phyloP scores from a whole-genome alignment of 345 rosid species.

The Gossypium bickii region DNA sequence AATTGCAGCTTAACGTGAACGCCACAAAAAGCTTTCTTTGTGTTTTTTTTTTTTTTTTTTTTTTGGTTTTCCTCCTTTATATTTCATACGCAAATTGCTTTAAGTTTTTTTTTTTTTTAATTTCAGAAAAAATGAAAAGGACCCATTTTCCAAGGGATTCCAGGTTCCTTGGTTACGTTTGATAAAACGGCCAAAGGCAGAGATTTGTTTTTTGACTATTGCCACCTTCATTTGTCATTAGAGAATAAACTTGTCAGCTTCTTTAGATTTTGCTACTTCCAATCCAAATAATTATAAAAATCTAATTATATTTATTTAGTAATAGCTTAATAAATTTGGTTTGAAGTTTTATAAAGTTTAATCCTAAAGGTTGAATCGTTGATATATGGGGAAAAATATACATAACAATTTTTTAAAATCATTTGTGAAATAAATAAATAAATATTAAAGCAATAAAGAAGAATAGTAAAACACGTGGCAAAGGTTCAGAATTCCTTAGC shows the following conservation, averaged over 20 bases:
- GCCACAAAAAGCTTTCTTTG: conserved; percentile 29
- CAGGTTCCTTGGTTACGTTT: conserved; percentile 36
- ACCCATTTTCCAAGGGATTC: conserved; percentile 21
- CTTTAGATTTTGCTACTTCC: not conserved
- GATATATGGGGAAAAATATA: too few relatives aligned
- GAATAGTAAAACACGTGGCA: too few relatives aligned
- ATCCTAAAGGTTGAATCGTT: too few relatives aligned
- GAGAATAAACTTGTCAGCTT: not conserved
- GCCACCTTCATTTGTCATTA: not conserved
- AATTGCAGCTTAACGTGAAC: conserved; percentile 43
- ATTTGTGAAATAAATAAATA: too few relatives aligned
- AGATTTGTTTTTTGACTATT: conserved; percentile 11
- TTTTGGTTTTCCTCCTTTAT: not conserved
- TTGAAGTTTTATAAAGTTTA: not conserved
- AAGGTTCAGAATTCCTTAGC: not conserved
- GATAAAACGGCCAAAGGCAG: conserved; percentile 14
- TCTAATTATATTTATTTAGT: not conserved
- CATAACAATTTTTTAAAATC: too few relatives aligned
- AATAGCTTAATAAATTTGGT: not conserved
- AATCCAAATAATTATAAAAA: not conserved
- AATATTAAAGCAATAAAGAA: too few relatives aligned
- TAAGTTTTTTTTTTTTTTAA: too few relatives aligned
- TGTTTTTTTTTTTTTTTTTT: not conserved
- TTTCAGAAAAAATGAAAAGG: not conserved
- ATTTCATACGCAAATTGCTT: not conserved